Percentiles rank a stretch among this genome's conserved stretches.
Evolutionary conservation across 2,329 filamentous ascomycete species (phyloP).

Genomic region (Trichoderma pleuroti): DNA sequence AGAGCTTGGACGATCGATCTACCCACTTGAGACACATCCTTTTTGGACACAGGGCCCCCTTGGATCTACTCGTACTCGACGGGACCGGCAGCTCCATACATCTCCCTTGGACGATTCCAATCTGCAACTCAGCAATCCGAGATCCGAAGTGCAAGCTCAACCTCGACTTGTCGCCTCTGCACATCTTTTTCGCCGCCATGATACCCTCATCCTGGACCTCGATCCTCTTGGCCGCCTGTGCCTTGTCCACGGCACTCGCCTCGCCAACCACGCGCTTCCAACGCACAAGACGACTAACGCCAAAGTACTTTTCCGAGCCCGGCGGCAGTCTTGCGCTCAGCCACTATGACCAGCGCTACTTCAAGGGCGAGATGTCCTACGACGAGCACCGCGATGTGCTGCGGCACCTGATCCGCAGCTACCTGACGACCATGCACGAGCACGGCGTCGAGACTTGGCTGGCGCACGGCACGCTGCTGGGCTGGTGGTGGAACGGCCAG

Average conservation of each 20-base stretch:
- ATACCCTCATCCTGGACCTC: constrained; percentile 15
- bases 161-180: not conserved
- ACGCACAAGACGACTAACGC: not conserved
- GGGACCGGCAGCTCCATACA: not conserved
- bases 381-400: constrained; percentile 64
- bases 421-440: constrained; percentile 62
- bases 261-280: not conserved
- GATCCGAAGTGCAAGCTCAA: not conserved
- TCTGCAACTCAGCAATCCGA: not conserved
- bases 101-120: not conserved
- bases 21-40: not conserved
- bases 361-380: constrained; percentile 59
- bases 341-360: constrained; percentile 75
- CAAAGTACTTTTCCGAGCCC: constrained; percentile 66
- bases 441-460: constrained; percentile 78
- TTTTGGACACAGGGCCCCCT: not conserved
- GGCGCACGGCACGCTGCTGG: constrained; percentile 77
- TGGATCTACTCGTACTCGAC: not conserved
- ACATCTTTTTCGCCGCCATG: not conserved
- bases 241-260: not conserved
- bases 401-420: constrained; percentile 67
- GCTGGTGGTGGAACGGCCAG: constrained; percentile 84
- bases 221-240: not conserved
- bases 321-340: constrained; percentile 57
- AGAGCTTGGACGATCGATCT: not conserved